phyloP scores from a whole-genome alignment of 2,329 filamentous ascomycete species.

The Fusarium newnesense region DNA sequence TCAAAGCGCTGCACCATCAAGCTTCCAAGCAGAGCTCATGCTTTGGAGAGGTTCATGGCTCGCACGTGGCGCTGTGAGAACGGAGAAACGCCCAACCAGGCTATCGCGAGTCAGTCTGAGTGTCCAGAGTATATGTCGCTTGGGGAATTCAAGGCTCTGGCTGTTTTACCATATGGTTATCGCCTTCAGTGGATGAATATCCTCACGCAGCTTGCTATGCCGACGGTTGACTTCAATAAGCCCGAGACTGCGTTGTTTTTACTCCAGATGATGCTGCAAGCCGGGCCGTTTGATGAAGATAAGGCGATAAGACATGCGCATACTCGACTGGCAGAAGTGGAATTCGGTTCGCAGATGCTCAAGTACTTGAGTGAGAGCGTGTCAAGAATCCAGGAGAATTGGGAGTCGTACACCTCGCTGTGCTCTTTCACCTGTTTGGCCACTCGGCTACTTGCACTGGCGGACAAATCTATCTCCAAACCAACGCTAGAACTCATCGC shows the following conservation, averaged over 20 bases:
- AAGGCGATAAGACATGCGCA: conserved; percentile 2
- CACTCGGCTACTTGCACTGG: conserved; percentile 25
- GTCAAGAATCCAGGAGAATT: conserved; percentile 29
- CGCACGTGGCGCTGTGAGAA: conserved; percentile 5
- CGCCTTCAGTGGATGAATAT: conserved; percentile 37
- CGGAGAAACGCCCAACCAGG: conserved; percentile 56
- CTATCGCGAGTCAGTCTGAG: conserved; percentile 59
- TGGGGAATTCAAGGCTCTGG: conserved; percentile 61
- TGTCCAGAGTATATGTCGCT: conserved; percentile 61
- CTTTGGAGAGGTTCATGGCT: conserved; percentile 27
- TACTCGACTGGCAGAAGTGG: background rate
- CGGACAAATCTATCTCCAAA: background rate
- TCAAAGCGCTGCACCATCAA: conserved; percentile 26
- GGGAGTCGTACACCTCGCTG: conserved; percentile 35
- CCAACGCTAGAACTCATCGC: background rate
- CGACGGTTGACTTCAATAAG: conserved; percentile 40
- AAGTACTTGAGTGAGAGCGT: background rate
- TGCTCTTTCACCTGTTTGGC: conserved; percentile 34
- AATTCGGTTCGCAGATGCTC: conserved; percentile 17
- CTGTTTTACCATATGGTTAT: conserved; percentile 25
- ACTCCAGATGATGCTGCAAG: conserved; percentile 38
- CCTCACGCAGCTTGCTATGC: conserved; percentile 36
- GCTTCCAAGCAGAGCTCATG: conserved; percentile 13
- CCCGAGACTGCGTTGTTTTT: conserved; percentile 28
- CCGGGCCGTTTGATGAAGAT: background rate